Base-by-base conservation (phyloP, 2,329 filamentous ascomycete genomes). In the Fusarium redolens region DNA sequence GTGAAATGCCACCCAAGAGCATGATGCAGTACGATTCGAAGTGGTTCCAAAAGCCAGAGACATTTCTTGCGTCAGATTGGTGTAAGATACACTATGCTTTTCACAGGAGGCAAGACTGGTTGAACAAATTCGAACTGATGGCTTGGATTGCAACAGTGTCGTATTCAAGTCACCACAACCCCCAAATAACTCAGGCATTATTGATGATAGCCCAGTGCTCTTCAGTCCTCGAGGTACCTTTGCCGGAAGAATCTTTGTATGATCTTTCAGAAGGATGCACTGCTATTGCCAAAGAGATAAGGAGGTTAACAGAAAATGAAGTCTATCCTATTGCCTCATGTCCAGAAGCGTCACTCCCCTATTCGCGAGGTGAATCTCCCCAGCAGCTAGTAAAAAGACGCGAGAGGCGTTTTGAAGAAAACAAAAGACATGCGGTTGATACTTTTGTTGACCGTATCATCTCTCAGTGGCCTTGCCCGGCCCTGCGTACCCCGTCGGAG, bases 61-160 rank as follows among this genome's bases (percentile, higher is more conserved):
- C 7, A 0, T 48, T 65, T 14, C 41, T 76, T 1, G 45, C 68
- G 1, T 61, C 64, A 0, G 61, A 56, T 10, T 77, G 74, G 74
- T 76, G 65, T 38, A 55, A 61, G 12, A 13, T 77, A 7, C 74
- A 77, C 7, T 55, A 51, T 3, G 70, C 68, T 5, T 76, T 76
- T 17, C 57, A 68, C 3, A 22, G 25, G 4, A 18, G 71, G 15
- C 51, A 41, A 4, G 1, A 25, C 1, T 75, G 72, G 68, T 68
- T 76, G 3, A 69, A 68, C 37, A 72, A 61, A 9, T 71, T 68
- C 17, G 52, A 75, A 22, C 20, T 72, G 10, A 71, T 75, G 45
- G 25, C 33, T 10, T 77, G 75, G 75, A 64, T 75, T 7, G 45
- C 66, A 0, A 73, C 74, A 1, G 14, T 76, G 20, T 54, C 70